Percentiles rank a stretch among this genome's conserved stretches.
Evolutionary conservation across 805 yeast genomes (phyloP).

Genomic region (Nematodospora valgi): DNA sequence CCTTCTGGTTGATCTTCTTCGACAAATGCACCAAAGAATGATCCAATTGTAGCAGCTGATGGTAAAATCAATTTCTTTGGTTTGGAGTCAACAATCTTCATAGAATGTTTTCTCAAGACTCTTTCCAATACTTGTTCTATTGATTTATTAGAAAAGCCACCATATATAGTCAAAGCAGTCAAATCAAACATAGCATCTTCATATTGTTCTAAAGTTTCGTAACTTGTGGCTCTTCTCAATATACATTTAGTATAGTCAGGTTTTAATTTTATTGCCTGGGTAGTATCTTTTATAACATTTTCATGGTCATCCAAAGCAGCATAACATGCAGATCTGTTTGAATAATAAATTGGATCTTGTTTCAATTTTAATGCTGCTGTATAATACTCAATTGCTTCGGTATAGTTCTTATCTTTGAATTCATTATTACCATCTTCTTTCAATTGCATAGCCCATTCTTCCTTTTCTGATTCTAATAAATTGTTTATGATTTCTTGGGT

Average conservation of each 20-base stretch:
- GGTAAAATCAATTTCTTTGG: constrained; percentile 61
- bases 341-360: constrained; percentile 83
- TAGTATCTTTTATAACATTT: constrained; percentile 83
- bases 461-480: constrained; percentile 52
- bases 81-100: constrained; percentile 61
- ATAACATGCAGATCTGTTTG: constrained; percentile 96
- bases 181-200: constrained; percentile 88
- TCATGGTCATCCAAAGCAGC: constrained; percentile 77
- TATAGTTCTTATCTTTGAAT: constrained; percentile 67
- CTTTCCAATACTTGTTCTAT: constrained; percentile 83
- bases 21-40: constrained; percentile 86
- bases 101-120: constrained; percentile 78
- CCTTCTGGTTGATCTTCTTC: constrained; percentile 51
- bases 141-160: constrained; percentile 75
- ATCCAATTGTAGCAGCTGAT: constrained; percentile 75
- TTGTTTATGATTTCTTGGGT: constrained; percentile 42
- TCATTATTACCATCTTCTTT: constrained; percentile 86
- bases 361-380: constrained; percentile 72
- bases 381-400: constrained; percentile 78
- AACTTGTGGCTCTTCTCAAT: constrained; percentile 89
- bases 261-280: constrained; percentile 78
- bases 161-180: constrained; percentile 82
- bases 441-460: constrained; percentile 65
- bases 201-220: constrained; percentile 74
- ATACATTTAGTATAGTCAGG: constrained; percentile 91